Percentiles rank a stretch among this genome's conserved stretches.
Evolutionary conservation across 495 filamentous ascomycete genomes (phyloP).

Genomic region (Aspergillus mulundensis): DNA sequence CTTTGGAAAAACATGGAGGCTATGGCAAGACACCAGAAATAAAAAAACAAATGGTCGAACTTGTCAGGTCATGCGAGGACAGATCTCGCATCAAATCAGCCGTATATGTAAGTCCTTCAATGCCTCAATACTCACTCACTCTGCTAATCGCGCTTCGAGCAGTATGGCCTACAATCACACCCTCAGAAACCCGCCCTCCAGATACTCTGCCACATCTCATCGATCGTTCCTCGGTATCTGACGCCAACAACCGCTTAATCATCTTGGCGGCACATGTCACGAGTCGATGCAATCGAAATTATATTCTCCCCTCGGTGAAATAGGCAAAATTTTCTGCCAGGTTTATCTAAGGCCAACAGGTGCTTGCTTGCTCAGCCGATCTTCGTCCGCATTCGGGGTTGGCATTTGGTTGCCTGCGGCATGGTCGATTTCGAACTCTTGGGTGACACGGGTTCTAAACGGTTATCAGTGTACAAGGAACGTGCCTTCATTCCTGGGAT

Average conservation of each 20-base stretch:
- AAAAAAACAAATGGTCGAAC: neutral
- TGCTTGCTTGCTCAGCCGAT: neutral
- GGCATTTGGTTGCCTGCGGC: neutral
- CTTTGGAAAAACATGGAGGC: neutral
- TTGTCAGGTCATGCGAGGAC: neutral
- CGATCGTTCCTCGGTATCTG: neutral
- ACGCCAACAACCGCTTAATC: neutral
- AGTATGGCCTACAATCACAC: neutral
- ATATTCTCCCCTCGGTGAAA: too few relatives aligned
- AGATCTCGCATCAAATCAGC: neutral
- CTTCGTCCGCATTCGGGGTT: neutral
- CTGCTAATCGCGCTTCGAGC: neutral
- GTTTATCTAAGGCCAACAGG: neutral
- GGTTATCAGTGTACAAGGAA: neutral
- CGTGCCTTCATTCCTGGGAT: neutral
- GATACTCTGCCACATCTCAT: neutral
- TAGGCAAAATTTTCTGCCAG: too few relatives aligned
- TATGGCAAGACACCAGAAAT: neutral
- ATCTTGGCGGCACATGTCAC: too few relatives aligned
- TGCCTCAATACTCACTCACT: neutral
- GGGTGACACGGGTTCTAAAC: neutral
- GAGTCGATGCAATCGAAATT: too few relatives aligned
- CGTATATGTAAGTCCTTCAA: neutral
- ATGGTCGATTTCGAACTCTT: neutral
- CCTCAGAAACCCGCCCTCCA: neutral